Conservation (phyloP, 148 eudicot genomes). For the Selenicereus undatus region DNA sequence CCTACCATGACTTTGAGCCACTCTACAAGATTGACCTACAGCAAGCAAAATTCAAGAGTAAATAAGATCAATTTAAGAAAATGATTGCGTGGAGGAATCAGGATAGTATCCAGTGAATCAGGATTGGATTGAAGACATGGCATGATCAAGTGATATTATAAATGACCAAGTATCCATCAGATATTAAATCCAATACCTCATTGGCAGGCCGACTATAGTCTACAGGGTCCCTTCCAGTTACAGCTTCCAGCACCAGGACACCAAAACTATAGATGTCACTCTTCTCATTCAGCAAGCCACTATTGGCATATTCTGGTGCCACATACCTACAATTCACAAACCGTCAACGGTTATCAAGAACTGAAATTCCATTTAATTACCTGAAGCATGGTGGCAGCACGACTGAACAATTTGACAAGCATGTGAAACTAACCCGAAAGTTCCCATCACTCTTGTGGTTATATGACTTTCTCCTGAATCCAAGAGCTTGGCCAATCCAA, state of each 20-base stretch:
- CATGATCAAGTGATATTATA: neutral
- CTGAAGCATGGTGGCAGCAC: neutral
- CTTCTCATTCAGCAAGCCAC: constrained; percentile 81
- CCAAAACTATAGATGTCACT: constrained; percentile 91
- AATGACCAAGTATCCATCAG: neutral
- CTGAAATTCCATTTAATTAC: neutral
- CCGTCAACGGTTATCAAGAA: neutral
- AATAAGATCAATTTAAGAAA: neutral
- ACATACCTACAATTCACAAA: constrained; percentile 55
- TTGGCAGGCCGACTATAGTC: constrained; percentile 74
- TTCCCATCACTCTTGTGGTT: constrained; percentile 91
- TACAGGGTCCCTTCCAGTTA: constrained; percentile 91
- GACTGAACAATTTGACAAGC: constrained; percentile 5
- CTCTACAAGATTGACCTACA: constrained; percentile 81
- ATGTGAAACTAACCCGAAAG: constrained; percentile 66
- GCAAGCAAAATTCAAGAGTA: neutral
- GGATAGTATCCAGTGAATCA: neutral
- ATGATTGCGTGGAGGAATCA: neutral
- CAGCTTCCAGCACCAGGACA: constrained; percentile 72
- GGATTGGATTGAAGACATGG: neutral
- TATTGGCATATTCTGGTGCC: constrained; percentile 94
- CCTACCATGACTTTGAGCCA: constrained; percentile 97
- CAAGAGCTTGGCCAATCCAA: constrained; percentile 91
- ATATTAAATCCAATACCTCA: constrained; percentile 44
- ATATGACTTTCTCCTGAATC: constrained; percentile 89